A percentile compares a stretch with the other conserved stretches of the same genome.
These are phyloP conservation scores for Hypoxylon trugodes DNA, from an alignment of 495 filamentous ascomycete species.

Conservation along the genomic window DNA sequence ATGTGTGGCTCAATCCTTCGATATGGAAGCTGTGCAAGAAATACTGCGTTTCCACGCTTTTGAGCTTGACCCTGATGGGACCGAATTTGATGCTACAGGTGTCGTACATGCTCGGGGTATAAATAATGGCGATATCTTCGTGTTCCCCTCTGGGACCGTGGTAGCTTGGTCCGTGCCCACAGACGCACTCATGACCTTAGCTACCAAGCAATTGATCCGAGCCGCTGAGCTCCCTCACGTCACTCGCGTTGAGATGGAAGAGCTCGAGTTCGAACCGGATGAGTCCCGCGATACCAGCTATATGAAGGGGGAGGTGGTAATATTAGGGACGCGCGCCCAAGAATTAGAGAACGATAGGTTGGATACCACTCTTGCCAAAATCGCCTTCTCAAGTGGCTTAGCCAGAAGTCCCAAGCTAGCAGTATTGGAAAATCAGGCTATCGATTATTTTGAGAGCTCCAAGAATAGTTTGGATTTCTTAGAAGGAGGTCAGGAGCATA, in stretches of 20 bases:
- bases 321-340: constrained; percentile 76
- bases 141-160: constrained; percentile 97
- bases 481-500: constrained; percentile 70
- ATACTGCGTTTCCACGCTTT: constrained; percentile 77
- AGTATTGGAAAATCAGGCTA: constrained; percentile 86
- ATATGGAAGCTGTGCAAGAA: constrained; percentile 74
- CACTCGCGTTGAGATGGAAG: constrained; percentile 79
- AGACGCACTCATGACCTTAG: constrained; percentile 73
- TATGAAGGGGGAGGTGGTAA: constrained; percentile 88
- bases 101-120: constrained; percentile 64
- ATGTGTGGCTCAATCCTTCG: constrained; percentile 86
- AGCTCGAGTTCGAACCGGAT: constrained; percentile 88
- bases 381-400: constrained; percentile 96
- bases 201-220: constrained; percentile 73
- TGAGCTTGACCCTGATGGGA: constrained; percentile 65
- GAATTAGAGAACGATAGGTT: constrained; percentile 51
- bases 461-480: constrained; percentile 80
- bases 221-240: constrained; percentile 80
- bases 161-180: constrained; percentile 88
- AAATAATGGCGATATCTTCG: constrained; percentile 82
- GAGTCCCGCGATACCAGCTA: constrained; percentile 74
- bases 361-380: constrained; percentile 87
- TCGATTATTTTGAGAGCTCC: constrained; percentile 74
- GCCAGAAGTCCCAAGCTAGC: constrained; percentile 94
- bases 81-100: constrained; percentile 67